Evolutionary conservation across 805 yeast species (phyloP).

Genomic region (Candida nanaspora): DNA sequence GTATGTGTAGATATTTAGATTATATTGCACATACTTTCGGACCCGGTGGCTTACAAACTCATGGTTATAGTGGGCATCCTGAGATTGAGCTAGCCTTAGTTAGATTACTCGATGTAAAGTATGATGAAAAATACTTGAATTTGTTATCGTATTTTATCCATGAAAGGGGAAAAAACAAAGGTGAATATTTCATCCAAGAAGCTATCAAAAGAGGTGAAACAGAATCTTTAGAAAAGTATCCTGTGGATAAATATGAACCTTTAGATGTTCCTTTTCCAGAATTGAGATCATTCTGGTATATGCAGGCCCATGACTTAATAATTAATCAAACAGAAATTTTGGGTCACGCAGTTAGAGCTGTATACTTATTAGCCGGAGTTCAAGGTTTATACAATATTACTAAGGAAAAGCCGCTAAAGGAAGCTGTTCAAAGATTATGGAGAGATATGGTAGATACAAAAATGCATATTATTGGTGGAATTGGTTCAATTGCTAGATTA

Average conservation of each 20-base stretch:
- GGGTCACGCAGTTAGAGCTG: slow-evolving; percentile 20
- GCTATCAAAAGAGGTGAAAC: slow-evolving; percentile 9
- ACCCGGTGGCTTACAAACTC: slow-evolving; percentile 9
- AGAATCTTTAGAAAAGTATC: slow-evolving; percentile 8
- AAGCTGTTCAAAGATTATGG: slow-evolving; percentile 11
- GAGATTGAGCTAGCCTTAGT: slow-evolving; percentile 22
- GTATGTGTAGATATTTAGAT: slow-evolving; percentile 15
- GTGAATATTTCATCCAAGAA: slow-evolving; percentile 13
- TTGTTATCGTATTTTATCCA: slow-evolving; percentile 15
- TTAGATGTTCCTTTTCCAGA: slow-evolving; percentile 4
- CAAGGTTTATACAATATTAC: slow-evolving; percentile 15
- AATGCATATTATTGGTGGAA: slow-evolving; percentile 20
- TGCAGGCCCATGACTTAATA: slow-evolving; percentile 16
- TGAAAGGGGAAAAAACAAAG: slow-evolving; percentile 16
- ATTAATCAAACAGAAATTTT: slow-evolving; percentile 10
- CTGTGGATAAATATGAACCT: slow-evolving; percentile 5
- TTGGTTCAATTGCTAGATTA: slow-evolving; percentile 16
- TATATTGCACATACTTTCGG: slow-evolving; percentile 13
- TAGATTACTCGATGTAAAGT: slow-evolving; percentile 11
- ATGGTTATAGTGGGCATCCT: slow-evolving; percentile 22
- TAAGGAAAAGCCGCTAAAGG: slow-evolving; percentile 7
- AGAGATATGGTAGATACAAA: slow-evolving; percentile 16
- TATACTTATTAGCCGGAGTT: slow-evolving; percentile 16
- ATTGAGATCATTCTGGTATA: slow-evolving; percentile 16
- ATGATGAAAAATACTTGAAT: slow-evolving; percentile 12